These are phyloP conservation scores for Amanita rubescens DNA, from an alignment of 768 basidiomycete species.

Conservation along the genomic window DNA sequence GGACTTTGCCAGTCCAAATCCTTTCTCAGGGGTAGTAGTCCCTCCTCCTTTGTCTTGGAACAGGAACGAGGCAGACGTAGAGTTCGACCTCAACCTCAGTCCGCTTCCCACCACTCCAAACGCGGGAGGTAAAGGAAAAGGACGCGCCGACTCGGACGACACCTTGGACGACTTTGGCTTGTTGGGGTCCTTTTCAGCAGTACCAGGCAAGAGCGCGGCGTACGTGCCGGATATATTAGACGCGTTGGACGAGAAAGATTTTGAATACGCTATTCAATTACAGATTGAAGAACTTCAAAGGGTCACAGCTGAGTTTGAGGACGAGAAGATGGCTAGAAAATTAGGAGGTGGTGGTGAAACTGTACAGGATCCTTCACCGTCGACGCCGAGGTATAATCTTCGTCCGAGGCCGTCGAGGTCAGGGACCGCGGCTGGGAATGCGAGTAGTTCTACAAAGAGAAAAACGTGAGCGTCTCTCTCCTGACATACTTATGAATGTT, in stretches of 20 bases:
- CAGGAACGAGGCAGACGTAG: no score
- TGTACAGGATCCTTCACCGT: not conserved
- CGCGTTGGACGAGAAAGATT: not conserved
- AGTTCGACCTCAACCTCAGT: no score
- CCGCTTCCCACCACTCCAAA: no score
- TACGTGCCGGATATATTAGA: not conserved
- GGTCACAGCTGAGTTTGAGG: not conserved
- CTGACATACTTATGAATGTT: not conserved
- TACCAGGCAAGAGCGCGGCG: not conserved
- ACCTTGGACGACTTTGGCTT: no score
- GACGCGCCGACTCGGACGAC: no score
- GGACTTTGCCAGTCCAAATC: no score
- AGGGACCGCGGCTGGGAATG: no score
- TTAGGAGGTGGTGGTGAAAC: not conserved
- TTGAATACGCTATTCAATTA: slow-evolving; percentile 2
- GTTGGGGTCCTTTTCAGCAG: not conserved
- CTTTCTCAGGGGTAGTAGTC: no score
- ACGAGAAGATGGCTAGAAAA: not conserved
- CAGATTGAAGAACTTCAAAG: slow-evolving; percentile 4
- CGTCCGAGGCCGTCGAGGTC: not conserved
- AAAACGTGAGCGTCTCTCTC: no score
- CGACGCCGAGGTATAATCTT: not conserved
- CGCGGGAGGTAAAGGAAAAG: no score
- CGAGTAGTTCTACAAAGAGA: no score
- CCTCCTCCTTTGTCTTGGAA: no score